Conservation (phyloP, 345 rosid genomes). For the Linum trigynum region DNA sequence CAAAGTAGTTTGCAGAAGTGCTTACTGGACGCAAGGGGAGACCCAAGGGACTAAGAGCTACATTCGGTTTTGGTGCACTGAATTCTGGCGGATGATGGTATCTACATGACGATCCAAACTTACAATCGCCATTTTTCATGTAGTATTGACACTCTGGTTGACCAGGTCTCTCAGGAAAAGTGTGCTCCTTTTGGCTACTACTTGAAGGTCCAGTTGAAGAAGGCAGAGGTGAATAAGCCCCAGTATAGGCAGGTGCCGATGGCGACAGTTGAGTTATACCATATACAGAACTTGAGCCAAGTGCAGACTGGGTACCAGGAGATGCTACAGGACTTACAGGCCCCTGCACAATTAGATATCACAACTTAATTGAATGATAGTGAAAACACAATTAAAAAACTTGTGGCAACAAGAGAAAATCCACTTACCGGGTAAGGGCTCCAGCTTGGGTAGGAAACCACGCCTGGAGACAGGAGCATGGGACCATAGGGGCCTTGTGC, state of each 20-base stretch:
- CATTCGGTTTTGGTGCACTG: conserved; percentile 34
- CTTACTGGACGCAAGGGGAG: conserved; percentile 85
- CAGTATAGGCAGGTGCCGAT: conserved; percentile 51
- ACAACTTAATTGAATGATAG: conserved; percentile 1
- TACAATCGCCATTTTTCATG: conserved; percentile 84
- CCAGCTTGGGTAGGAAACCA: conserved; percentile 70
- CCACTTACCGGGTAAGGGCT: conserved; percentile 59
- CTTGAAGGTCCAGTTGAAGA: conserved; percentile 42
- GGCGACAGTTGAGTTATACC: conserved; percentile 52
- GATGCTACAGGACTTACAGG: conserved; percentile 50
- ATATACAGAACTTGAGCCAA: conserved; percentile 51
- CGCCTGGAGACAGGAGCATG: conserved; percentile 54
- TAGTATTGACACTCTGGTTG: conserved; percentile 82
- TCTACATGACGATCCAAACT: conserved; percentile 73
- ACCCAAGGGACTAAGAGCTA: conserved; percentile 53
- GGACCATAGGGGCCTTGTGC: conserved; percentile 67
- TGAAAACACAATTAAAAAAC: background rate
- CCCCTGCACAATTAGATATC: conserved; percentile 29
- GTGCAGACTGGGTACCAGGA: conserved; percentile 43
- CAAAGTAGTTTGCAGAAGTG: conserved; percentile 4
- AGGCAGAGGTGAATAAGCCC: conserved; percentile 43
- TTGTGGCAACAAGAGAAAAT: background rate
- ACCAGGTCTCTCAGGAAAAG: conserved; percentile 80
- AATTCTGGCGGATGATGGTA: conserved; percentile 79
- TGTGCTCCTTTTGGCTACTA: conserved; percentile 45